Evolutionary conservation across 768 basidiomycete species (phyloP).

Genomic region (Kwoniella botswanensis): DNA sequence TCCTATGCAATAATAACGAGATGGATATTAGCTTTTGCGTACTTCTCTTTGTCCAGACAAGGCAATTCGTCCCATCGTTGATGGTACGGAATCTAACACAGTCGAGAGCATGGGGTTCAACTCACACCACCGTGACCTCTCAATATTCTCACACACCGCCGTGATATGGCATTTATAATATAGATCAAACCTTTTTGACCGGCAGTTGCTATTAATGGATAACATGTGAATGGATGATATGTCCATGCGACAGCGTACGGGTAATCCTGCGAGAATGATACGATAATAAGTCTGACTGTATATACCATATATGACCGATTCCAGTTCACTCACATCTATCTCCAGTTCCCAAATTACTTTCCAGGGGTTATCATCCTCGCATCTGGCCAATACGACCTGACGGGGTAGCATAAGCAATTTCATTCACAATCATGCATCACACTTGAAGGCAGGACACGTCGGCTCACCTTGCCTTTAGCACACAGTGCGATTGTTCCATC

Average conservation of each 20-base stretch:
- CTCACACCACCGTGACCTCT: constrained; percentile 52
- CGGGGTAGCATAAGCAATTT: neutral
- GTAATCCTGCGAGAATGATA: constrained; percentile 17
- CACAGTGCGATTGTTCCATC: constrained; percentile 11
- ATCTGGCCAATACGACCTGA: constrained; percentile 23
- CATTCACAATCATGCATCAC: neutral
- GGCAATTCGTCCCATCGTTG: no score
- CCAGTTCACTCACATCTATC: constrained; percentile 7
- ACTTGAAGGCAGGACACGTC: neutral
- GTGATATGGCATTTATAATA: constrained; percentile 26
- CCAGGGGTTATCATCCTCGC: constrained; percentile 12
- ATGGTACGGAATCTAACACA: no score
- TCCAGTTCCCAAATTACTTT: neutral
- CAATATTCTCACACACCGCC: constrained; percentile 28
- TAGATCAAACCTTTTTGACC: constrained; percentile 42
- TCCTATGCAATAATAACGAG: constrained; percentile 23
- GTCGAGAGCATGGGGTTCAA: neutral
- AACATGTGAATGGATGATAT: constrained; percentile 34
- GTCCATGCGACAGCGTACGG: constrained; percentile 46
- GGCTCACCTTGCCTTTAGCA: constrained; percentile 4
- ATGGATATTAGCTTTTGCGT: neutral
- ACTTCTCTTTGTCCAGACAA: no score
- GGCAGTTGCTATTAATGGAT: constrained; percentile 43
- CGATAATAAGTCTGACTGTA: neutral
- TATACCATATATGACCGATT: neutral